A percentile compares a stretch with the other conserved stretches of the same genome.
Conservation (phyloP, 345 rosid species). For the Reutealis trisperma region DNA sequence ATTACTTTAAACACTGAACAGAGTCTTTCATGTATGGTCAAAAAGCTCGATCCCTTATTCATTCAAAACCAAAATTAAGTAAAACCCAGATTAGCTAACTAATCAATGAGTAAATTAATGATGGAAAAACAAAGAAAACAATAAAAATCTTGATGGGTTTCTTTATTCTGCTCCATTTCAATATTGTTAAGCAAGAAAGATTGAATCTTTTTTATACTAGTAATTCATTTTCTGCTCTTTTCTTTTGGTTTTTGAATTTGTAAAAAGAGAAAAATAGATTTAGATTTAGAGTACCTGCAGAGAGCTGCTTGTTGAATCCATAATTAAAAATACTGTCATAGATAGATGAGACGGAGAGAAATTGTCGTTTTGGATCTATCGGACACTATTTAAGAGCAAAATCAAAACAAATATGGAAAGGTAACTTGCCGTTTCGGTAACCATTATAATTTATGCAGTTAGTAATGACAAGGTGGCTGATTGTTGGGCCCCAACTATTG, state of each 20-base stretch:
- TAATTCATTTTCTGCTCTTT: not conserved
- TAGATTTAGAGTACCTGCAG: not conserved
- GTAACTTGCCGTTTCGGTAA: not conserved
- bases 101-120: not conserved
- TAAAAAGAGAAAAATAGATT: not conserved
- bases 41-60: slow-evolving; percentile 32
- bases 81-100: not conserved
- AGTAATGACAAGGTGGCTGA: not conserved
- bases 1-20: slow-evolving; percentile 35
- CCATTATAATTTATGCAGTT: not conserved
- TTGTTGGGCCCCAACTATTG: not conserved
- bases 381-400: no score
- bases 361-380: not conserved
- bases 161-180: not conserved
- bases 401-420: no score
- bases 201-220: no score
- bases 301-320: not conserved
- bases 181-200: not conserved
- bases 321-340: not conserved
- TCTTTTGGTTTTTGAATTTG: not conserved
- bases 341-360: not conserved
- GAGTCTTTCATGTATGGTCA: slow-evolving; percentile 27
- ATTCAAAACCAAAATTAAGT: not conserved
- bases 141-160: not conserved
- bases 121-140: not conserved